These are phyloP conservation scores for Tanacetum coccineum DNA, from an alignment of 129 eudicot genomes.

Conservation along the genomic window DNA sequence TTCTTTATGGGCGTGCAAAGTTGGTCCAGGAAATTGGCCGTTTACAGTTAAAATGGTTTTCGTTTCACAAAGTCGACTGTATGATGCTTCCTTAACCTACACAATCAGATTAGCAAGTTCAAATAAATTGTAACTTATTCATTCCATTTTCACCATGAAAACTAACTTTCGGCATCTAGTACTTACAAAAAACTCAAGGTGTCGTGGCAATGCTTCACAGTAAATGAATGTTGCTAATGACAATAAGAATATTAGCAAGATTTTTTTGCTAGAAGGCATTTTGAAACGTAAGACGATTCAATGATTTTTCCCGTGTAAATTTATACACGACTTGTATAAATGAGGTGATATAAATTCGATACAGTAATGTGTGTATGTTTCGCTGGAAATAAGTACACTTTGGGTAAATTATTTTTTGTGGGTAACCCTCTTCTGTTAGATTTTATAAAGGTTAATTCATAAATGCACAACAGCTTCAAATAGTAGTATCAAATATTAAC, in stretches of 20 bases:
- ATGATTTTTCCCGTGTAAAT: no score
- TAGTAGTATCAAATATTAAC: no score
- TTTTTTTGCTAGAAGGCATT: constrained; percentile 14
- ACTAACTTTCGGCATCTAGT: neutral
- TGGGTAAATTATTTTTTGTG: no score
- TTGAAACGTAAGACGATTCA: neutral
- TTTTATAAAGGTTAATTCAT: no score
- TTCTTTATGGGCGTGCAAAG: constrained; percentile 42
- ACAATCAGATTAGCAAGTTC: constrained; percentile 1
- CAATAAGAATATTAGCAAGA: neutral
- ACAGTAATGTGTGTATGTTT: no score
- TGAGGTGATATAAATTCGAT: no score
- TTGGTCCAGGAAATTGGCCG: constrained; percentile 70
- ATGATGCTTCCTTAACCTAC: constrained; percentile 59
- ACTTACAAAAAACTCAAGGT: constrained; percentile 37
- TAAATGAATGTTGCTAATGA: neutral
- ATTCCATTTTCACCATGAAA: neutral
- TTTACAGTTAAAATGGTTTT: constrained; percentile 64
- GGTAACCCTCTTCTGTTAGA: no score
- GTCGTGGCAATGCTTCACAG: constrained; percentile 30
- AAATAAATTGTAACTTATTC: neutral
- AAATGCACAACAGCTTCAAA: no score
- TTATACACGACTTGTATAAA: no score
- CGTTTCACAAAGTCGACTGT: constrained; percentile 48
- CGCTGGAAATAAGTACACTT: no score